A percentile compares a stretch with the other conserved stretches of the same genome.
phyloP scores from a whole-genome alignment of 2,329 filamentous ascomycete species.

The Cercospora sojina region DNA sequence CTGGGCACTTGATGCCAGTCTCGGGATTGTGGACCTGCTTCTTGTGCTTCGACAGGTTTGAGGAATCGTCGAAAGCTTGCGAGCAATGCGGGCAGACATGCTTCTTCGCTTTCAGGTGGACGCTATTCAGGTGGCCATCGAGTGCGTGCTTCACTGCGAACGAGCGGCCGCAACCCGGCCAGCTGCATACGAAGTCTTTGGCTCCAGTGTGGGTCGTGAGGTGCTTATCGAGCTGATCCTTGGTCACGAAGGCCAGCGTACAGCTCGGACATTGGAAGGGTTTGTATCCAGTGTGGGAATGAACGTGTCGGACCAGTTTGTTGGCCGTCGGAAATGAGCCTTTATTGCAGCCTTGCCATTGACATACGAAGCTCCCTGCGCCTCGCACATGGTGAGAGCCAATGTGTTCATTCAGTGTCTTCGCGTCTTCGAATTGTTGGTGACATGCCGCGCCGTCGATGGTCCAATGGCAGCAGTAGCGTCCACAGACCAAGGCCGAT shows the following conservation, averaged over 20 bases:
- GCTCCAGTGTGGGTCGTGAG: conserved; percentile 65
- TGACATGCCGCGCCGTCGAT: conserved; percentile 27
- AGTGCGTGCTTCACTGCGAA: conserved; percentile 68
- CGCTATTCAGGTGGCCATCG: conserved; percentile 57
- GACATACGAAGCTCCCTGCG: conserved; percentile 33
- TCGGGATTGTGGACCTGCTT: conserved; percentile 31
- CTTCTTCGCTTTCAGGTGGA: conserved; percentile 52
- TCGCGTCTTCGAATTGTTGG: conserved; percentile 45
- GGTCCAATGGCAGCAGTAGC: conserved; percentile 35
- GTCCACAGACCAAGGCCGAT: conserved; percentile 29
- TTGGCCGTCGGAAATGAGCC: conserved; percentile 39
- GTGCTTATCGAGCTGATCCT: conserved; percentile 67
- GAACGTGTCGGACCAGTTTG: conserved; percentile 65
- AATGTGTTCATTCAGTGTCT: conserved; percentile 58
- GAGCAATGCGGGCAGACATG: conserved; percentile 37
- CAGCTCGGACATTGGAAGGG: conserved; percentile 53
- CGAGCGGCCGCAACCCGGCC: conserved; percentile 45
- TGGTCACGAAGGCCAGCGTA: conserved; percentile 60
- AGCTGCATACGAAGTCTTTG: conserved; percentile 60
- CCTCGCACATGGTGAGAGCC: conserved; percentile 50
- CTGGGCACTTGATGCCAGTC: conserved; percentile 29
- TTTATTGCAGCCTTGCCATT: conserved; percentile 56
- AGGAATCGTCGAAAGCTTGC: conserved; percentile 40
- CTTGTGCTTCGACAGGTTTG: conserved; percentile 39
- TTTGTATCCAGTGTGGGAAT: conserved; percentile 60